Base-by-base conservation (phyloP, 23 red algal genomes). In the Gracilaria caudata region DNA sequence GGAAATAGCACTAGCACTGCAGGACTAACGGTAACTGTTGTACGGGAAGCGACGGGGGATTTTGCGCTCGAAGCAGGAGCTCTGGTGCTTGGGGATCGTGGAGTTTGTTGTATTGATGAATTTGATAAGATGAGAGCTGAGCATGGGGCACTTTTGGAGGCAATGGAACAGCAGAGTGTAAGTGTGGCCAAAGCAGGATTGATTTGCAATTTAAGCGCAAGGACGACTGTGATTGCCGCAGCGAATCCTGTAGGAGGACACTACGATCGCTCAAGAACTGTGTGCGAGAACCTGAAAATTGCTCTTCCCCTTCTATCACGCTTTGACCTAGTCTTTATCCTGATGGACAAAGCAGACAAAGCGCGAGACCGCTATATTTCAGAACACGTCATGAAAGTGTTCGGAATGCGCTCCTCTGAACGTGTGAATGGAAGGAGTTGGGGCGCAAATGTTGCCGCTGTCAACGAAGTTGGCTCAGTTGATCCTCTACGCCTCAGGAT, bases 71-170 rank as follows among this genome's bases (percentile, higher is more conserved):
- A 99, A 77, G 97, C 97, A 9, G 97, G 97, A 9, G 97, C 97
- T 34, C 77, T 99, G 19, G 97, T 99, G 39, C 63, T 99, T 0
- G 97, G 82, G 21, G 97, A 99, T 88, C 80, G 90, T 51, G 93
- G 97, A 35, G 81, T 99, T 8, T 95, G 93, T 29, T 95, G 93
- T 64, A 96, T 99, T 44, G 97, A 99, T 84, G 97, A 99, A 56
- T 99, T 99, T 78, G 97, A 99, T 51, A 99, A 99, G 66, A 99
- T 99, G 97, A 39, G 84, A 63, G 92, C 91, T 41, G 97, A 99
- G 65, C 90, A 95, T 53, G 84, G 87, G 58, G 92, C 93, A 37
- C 86, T 99, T 23, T 78, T 99, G 43, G 97, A 99, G 73, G 91
- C 89, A 23, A 99, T 99, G 97, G 97, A 99, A 83, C 97, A 99